Conservation (phyloP, 2,329 filamentous ascomycete genomes). For the Atkinsonella hypoxylon region DNA sequence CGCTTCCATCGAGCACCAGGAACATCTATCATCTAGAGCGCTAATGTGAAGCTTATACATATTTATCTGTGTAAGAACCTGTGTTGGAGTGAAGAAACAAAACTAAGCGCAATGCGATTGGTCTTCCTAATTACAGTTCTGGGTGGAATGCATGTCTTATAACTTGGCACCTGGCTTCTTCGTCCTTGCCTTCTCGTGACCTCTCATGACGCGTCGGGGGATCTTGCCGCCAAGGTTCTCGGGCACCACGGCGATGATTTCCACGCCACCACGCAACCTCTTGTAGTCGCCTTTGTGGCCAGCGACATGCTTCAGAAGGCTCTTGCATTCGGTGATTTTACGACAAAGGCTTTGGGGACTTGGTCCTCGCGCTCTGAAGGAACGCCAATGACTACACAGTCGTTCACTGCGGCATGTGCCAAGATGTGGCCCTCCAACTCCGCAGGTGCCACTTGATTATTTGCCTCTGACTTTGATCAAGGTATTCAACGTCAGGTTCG, state of each 20-base stretch:
- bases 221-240: conserved; percentile 51
- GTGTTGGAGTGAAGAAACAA: neutral
- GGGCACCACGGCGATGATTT: conserved; percentile 43
- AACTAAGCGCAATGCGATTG: neutral
- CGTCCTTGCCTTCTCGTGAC: conserved; percentile 14
- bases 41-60: no score
- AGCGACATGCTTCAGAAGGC: conserved; percentile 5
- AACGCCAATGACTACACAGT: conserved; percentile 56
- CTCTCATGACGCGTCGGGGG: conserved; percentile 36
- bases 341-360: conserved; percentile 50
- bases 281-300: conserved; percentile 26
- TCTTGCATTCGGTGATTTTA: conserved; percentile 17
- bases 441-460: conserved; percentile 46
- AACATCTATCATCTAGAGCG: no score
- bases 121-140: neutral
- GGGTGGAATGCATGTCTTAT: neutral
- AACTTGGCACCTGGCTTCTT: conserved; percentile 1
- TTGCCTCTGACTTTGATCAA: conserved; percentile 52
- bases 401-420: conserved; percentile 35
- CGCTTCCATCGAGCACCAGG: no score
- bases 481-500: conserved; percentile 1
- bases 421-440: conserved; percentile 30
- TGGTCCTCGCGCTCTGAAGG: conserved; percentile 38
- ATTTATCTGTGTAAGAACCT: no score
- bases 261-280: conserved; percentile 35